These are phyloP conservation scores for Sambucus nigra DNA, from an alignment of 129 eudicot genomes.

Conservation along the genomic window DNA sequence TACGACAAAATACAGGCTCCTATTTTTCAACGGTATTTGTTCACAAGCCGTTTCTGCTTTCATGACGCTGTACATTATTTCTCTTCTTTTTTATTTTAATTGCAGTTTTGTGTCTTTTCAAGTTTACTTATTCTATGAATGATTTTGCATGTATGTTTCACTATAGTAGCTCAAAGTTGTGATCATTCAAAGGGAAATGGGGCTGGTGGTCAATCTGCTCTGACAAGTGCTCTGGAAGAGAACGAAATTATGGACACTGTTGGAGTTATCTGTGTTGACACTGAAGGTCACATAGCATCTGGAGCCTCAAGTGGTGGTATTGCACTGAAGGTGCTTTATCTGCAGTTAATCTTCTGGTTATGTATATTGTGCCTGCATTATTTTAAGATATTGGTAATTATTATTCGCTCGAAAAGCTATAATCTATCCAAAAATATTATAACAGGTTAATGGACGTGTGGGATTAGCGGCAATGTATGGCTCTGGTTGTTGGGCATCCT, in stretches of 20 bases:
- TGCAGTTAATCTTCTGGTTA: not conserved
- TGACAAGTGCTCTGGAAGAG: conserved; percentile 23
- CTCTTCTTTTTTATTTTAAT: not conserved
- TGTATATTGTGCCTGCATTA: not conserved
- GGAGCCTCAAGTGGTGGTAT: conserved; percentile 99
- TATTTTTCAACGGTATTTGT: not conserved
- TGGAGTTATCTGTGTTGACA: conserved; percentile 91
- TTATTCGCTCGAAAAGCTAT: not conserved
- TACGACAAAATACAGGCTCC: not conserved
- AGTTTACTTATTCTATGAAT: not conserved
- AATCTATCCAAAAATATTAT: not conserved
- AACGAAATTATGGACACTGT: conserved; percentile 77
- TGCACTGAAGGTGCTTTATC: conserved; percentile 69
- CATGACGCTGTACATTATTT: not conserved
- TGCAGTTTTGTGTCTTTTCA: conserved; percentile 4
- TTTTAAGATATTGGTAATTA: too few relatives aligned
- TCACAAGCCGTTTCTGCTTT: not conserved
- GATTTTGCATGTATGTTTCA: conserved; percentile 5
- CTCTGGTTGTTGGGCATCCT: conserved; percentile 95
- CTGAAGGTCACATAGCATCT: conserved; percentile 70
- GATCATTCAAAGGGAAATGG: conserved; percentile 19
- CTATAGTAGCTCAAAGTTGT: conserved; percentile 17
- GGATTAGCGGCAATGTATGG: conserved; percentile 96
- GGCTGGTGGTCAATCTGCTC: conserved; percentile 17
- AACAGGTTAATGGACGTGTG: conserved; percentile 87